Conservation (phyloP, 176 grass and related monocot genomes). For the Saccharum spontaneum region DNA sequence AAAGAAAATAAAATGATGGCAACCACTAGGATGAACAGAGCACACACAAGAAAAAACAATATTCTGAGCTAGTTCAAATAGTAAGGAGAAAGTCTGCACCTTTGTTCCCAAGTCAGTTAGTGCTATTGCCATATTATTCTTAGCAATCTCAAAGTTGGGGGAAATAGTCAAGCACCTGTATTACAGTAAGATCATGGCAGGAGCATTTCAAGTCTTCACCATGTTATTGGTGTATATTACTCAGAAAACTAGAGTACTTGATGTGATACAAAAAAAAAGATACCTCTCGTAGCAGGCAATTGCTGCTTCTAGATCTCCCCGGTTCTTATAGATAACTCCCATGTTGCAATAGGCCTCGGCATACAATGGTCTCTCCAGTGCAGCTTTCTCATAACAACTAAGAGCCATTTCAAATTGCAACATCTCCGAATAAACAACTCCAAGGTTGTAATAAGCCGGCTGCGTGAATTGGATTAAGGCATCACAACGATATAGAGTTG, state of each 20-base stretch:
- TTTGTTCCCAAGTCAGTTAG: constrained; percentile 98
- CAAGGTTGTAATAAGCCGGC: constrained; percentile 99
- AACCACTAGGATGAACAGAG: constrained; percentile 25
- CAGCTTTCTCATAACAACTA: constrained; percentile 97
- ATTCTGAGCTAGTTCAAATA: constrained; percentile 18
- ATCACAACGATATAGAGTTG: constrained; percentile 15
- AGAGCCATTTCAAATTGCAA: constrained; percentile 94
- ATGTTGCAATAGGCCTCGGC: constrained; percentile 98
- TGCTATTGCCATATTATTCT: constrained; percentile 99
- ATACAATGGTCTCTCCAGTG: constrained; percentile 91
- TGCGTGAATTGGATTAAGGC: constrained; percentile 42
- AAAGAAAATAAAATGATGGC: constrained; percentile 6
- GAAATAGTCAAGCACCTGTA: constrained; percentile 94
- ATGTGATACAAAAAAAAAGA: not conserved
- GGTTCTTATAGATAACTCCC: constrained; percentile 99
- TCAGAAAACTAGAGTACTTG: constrained; percentile 22
- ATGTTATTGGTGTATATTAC: constrained; percentile 7
- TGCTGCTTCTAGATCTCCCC: constrained; percentile 91
- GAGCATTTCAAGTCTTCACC: constrained; percentile 14
- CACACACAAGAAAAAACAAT: constrained; percentile 12
- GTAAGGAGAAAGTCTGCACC: constrained; percentile 41
- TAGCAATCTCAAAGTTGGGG: constrained; percentile 99
- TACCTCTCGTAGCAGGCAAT: constrained; percentile 98
- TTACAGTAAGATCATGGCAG: constrained; percentile 33
- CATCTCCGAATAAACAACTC: constrained; percentile 98